Base-by-base conservation (phyloP, 2,329 filamentous ascomycete genomes). In the Paecilomyces niveus region DNA sequence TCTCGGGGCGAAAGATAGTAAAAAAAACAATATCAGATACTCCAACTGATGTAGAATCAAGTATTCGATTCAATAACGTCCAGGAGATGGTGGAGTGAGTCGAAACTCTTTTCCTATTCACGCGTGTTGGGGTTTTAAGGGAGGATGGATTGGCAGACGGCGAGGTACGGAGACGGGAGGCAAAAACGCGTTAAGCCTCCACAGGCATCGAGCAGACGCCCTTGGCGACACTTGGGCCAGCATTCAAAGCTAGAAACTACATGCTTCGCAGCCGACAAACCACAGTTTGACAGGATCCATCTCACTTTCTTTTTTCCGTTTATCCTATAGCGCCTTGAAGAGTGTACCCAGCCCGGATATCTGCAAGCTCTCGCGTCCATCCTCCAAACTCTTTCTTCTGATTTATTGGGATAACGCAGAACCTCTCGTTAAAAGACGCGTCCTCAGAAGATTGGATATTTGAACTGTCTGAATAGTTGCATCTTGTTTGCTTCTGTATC, bases 141-240 rank as follows among this genome's bases (percentile, higher is more conserved):
- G 57, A 33, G 45, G 54, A 52, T 9, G 45, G 54, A 52, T 9
- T 39, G 57, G 57, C 54, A 54, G 54, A 58, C 21, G 59, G 58
- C 58, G 60, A 54, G 51, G 54, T 59, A 39, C 32, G 54, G 54
- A 39, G 32, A 52, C 54, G 54, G 54, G 54, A 56, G 54, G 54
- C 54, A 54, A 62, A 60, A 61, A 61, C 61, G 61, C 61, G 61
- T 59, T 53, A 56, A 50, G 22, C 22, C 31, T 45, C 56, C 50
- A 26, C 54, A 53, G 50, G 58, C 35, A 54, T 50, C 52, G 54
- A 59, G 58, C 32, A 50, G 54, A 54, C 32, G 33, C 8, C 11
- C 26, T 50, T 35, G 21, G 50, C 50, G 50, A 29, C 50, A 52
- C 21, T 52, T 26, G 50, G 50, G 21, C 50, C 50, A 52, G 50